A percentile compares a stretch with the other conserved stretches of the same genome.
Conservation (phyloP, 2,329 filamentous ascomycete genomes). For the Colletotrichum navitas region DNA sequence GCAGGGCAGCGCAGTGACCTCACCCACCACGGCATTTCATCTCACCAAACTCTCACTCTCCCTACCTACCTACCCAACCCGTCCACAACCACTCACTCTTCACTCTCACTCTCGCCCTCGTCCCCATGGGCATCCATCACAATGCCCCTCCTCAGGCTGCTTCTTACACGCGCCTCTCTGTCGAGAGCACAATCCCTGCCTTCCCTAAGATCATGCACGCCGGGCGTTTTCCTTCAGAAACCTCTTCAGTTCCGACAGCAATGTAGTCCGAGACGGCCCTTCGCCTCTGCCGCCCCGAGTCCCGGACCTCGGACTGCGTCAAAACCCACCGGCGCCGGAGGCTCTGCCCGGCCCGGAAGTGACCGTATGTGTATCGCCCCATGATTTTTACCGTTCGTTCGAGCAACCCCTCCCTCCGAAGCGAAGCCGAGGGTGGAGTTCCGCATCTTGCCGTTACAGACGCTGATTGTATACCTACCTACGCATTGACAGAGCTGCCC, state of each 20-base stretch:
- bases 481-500: constrained; percentile 59
- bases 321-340: constrained; percentile 19
- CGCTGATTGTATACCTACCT: constrained; percentile 11
- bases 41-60: constrained; percentile 28
- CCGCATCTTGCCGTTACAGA: not conserved
- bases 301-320: constrained; percentile 9
- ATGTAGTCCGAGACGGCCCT: constrained; percentile 27
- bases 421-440: not conserved
- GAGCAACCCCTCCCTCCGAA: not conserved
- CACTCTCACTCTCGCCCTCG: not conserved
- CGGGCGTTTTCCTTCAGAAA: constrained; percentile 27
- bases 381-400: not conserved
- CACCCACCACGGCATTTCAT: constrained; percentile 24
- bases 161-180: constrained; percentile 5
- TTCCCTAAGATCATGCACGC: constrained; percentile 23
- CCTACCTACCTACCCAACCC: constrained; percentile 1
- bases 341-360: constrained; percentile 1
- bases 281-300: constrained; percentile 30
- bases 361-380: not conserved
- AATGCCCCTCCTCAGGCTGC: constrained; percentile 30
- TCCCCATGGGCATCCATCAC: constrained; percentile 8
- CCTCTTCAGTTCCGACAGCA: constrained; percentile 25
- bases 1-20: constrained; percentile 29
- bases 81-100: constrained; percentile 6
- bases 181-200: constrained; percentile 1